phyloP scores from a whole-genome alignment of 2,329 filamentous ascomycete species.

The Fusarium verrucosum region DNA sequence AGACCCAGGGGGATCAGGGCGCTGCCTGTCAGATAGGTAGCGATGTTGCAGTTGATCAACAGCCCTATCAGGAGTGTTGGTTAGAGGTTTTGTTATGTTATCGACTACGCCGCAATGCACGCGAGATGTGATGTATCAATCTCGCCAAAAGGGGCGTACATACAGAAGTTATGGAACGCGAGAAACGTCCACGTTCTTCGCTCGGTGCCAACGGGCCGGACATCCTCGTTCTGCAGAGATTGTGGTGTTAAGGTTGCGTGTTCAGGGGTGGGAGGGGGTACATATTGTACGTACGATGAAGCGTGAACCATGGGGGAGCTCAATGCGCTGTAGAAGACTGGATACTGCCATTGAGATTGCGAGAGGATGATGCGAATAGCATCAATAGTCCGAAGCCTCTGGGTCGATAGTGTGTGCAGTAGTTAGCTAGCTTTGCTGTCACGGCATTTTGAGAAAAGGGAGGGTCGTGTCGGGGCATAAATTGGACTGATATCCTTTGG shows the following conservation, averaged over 20 bases:
- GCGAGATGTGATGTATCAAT: neutral
- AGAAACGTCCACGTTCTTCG: constrained; percentile 55
- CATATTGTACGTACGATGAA: constrained; percentile 50
- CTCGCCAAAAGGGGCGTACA: neutral
- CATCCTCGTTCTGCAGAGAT: constrained; percentile 58
- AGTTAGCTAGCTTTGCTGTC: neutral
- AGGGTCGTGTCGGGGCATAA: neutral
- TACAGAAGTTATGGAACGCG: constrained; percentile 58
- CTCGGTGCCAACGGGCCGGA: constrained; percentile 56
- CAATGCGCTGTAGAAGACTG: constrained; percentile 38
- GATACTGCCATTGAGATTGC: constrained; percentile 39
- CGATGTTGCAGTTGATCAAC: constrained; percentile 58
- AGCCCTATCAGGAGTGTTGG: constrained; percentile 48
- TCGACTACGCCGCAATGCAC: too few species aligned
- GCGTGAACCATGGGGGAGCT: constrained; percentile 46
- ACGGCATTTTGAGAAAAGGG: neutral
- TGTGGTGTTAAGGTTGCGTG: neutral
- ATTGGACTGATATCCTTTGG: neutral
- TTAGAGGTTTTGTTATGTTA: too few species aligned
- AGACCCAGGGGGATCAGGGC: constrained; percentile 54
- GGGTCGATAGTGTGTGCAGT: constrained; percentile 11
- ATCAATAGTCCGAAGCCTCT: constrained; percentile 10
- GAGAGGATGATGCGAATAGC: constrained; percentile 7
- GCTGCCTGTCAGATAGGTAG: constrained; percentile 54
- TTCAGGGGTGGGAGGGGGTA: neutral